Evolutionary conservation across 257 asterid species (phyloP).

Genomic region (Gentiana macrophylla): DNA sequence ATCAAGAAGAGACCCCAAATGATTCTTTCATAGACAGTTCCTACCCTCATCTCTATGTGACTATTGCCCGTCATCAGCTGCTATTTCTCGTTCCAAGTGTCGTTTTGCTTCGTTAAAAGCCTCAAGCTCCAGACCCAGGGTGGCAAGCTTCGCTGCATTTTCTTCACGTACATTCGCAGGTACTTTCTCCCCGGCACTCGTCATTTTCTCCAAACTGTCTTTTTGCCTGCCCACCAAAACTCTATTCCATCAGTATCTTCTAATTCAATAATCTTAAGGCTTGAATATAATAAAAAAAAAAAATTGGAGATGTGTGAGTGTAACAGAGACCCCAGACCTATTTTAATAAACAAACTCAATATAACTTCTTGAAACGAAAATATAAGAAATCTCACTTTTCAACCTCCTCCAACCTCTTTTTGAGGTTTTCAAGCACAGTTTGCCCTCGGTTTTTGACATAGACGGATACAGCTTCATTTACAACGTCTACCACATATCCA

Average conservation of each 20-base stretch:
- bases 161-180: slow-evolving; percentile 45
- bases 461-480: slow-evolving; percentile 52
- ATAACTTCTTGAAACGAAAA: neutral
- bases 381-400: slow-evolving; percentile 42
- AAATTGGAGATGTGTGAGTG: neutral
- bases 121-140: slow-evolving; percentile 40
- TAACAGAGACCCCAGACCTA: neutral
- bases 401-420: slow-evolving; percentile 67
- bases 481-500: slow-evolving; percentile 56
- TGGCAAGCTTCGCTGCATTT: slow-evolving; percentile 42
- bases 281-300: neutral
- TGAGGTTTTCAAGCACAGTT: slow-evolving; percentile 73
- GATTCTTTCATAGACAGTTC: too few relatives aligned
- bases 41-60: too few relatives aligned
- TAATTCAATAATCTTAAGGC: neutral
- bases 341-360: neutral
- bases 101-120: slow-evolving; percentile 49
- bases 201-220: slow-evolving; percentile 41
- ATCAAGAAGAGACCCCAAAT: too few relatives aligned
- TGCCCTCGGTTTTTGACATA: slow-evolving; percentile 48
- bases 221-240: slow-evolving; percentile 48
- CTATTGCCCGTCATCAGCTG: neutral
- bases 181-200: slow-evolving; percentile 64
- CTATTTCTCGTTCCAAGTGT: slow-evolving; percentile 40
- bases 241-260: neutral